Base-by-base conservation (phyloP, 805 yeast species). In the Clavispora carvajalis region DNA sequence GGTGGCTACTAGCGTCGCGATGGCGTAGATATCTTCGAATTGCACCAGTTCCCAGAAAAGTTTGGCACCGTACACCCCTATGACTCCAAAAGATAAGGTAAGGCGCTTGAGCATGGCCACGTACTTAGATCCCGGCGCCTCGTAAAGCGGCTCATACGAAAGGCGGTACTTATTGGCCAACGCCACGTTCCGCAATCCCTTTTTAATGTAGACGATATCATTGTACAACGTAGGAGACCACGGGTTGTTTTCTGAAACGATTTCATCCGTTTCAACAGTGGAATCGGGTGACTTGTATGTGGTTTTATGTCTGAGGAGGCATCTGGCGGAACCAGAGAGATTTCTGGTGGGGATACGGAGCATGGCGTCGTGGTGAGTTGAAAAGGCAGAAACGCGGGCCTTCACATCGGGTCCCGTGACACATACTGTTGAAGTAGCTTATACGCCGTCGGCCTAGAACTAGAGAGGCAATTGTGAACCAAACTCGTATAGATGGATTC, bases 61-160 rank as follows among this genome's bases (percentile, higher is more conserved):
- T 46, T 82, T 78, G n/a, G 82, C 78, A 15, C 82, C 76, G 46
- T 81, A 78, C 4, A 76, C 54, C 0, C 88, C 88, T 22, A 79
- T 55, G 0, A 73, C 71, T 2, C 80, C 77, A 51, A 82, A 75
- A 19, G 84, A 82, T 8, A 83, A 52, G 2, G 85, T 67, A 41
- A 82, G 65, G 46, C 88, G 59, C 51, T 81, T 83, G 34, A 82
- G 65, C 40, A 80, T 69, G 2, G 85, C 76, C 2, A 82, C 78
- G 41, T 80, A 79, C 35, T 75, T 73, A 7, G 77, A 67, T 2
- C 80, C 69, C 0, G 89, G 87, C 0, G 84, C 78, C 37, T 69
- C 75, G 51, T 85, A 85, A 19, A 85, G 50, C 3, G 90, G 83
- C 44, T 68, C 69, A 51, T 78, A 74, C 2, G 85, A 78, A 5